Evolutionary conservation across 371 early-diverging fungal species (phyloP).

Genomic region (Phascolomyces articulosus): DNA sequence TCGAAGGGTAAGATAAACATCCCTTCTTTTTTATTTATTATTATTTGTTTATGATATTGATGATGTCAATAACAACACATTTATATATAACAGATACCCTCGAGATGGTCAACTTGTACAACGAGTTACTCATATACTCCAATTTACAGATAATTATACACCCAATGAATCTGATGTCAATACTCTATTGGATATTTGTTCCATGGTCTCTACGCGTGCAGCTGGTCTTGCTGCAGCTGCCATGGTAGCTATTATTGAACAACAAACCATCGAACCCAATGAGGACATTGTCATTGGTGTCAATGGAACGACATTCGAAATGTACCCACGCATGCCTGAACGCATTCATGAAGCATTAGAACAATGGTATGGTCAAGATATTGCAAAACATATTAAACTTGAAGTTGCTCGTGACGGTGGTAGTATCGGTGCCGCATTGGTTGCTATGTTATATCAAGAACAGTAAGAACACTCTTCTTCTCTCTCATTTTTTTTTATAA

Average conservation of each 20-base stretch:
- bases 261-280: slow-evolving; percentile 21
- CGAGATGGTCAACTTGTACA: background rate
- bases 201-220: slow-evolving; percentile 31
- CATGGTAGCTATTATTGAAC: slow-evolving; percentile 42
- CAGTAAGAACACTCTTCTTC: background rate
- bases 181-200: slow-evolving; percentile 26
- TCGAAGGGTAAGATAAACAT: slow-evolving; percentile 46
- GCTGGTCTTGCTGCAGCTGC: slow-evolving; percentile 36
- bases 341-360: slow-evolving; percentile 31
- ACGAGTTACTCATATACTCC: background rate
- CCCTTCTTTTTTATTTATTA: no score
- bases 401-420: slow-evolving; percentile 48
- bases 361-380: slow-evolving; percentile 32
- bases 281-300: slow-evolving; percentile 34
- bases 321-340: slow-evolving; percentile 46
- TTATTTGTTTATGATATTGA: background rate
- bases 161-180: slow-evolving; percentile 33
- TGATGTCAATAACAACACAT: background rate
- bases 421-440: slow-evolving; percentile 45
- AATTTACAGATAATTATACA: background rate
- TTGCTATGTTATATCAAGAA: slow-evolving; percentile 40
- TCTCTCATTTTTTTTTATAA: no score
- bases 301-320: slow-evolving; percentile 42
- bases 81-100: background rate
- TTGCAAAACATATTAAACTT: slow-evolving; percentile 27